Evolutionary conservation across 2,329 filamentous ascomycete genomes (phyloP), one percentile per base, ranked within the genome.

Genomic region (Elsinoe ampelina): DNA sequence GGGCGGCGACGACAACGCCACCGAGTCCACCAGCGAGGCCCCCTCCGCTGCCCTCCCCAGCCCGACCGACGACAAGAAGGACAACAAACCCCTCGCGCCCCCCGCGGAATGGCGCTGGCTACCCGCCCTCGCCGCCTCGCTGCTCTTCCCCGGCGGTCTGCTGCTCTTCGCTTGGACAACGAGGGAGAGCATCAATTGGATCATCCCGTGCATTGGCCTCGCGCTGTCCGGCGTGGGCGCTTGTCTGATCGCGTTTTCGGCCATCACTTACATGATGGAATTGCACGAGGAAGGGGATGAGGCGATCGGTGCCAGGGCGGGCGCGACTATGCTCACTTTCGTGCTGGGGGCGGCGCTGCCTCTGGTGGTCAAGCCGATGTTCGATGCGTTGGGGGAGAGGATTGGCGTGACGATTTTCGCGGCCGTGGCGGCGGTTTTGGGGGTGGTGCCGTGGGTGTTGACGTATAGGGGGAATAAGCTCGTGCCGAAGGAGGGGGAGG

Each of bases 141-240:
- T 61, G 15, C 52, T 64, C 12, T 48, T 59, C 7, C 17, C 47
- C 10, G 52, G 17, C 7, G 61, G 60, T 5, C 60, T 65, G 6
- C 62, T 63, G 47, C 54, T 65, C 32, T 58, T 64, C 38, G 63
- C 59, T 11, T 62, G 61, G 62, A 63, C 48, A 13, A 34, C 32
- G 15, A 41, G 54, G 20, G 30, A 56, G 30, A n/a, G 22, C 15
- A 22, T 56, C 17, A 19, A 15, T 8, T 56, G 39, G 39, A 56
- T 56, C 30, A 45, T 56, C 26, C 54, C 54, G 5, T 45, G 39
- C 54, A 47, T 56, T 17, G 54, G 54, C 15, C 54, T 56, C 26
- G 54, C 54, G 7, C 17, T 56, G 12, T 22, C 41, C 11, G 54
- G 54, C 8, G 38, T 48, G 22, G 32, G 39, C 20, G 39, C 54